Evolutionary conservation across 1,284 basidiomycete genomes (phyloP).

Genomic region (Leccinum pallidistipes): DNA sequence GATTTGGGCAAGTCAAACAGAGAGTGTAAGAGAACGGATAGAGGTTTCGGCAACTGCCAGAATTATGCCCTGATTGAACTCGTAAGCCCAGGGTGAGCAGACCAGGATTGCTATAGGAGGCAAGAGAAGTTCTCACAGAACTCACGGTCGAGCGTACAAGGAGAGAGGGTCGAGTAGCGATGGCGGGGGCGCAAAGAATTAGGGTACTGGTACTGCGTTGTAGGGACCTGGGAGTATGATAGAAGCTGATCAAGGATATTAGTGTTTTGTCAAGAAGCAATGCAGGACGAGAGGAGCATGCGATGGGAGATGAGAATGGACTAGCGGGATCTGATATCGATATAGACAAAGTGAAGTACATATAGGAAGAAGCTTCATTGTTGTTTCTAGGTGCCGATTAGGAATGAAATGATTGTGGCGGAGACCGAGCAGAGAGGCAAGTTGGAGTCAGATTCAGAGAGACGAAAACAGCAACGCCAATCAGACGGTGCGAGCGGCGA

Average conservation of each 20-base stretch:
- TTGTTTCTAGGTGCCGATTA: not conserved
- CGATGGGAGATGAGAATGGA: not conserved
- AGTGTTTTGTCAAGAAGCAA: not conserved
- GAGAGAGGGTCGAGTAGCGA: not conserved
- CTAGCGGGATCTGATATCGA: not conserved
- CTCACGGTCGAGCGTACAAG: not conserved
- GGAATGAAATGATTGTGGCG: not conserved
- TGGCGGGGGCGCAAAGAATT: not conserved
- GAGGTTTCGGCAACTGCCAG: not conserved
- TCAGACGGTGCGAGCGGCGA: slow-evolving; percentile 18
- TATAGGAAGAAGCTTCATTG: not conserved
- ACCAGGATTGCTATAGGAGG: not conserved
- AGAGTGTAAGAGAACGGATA: not conserved
- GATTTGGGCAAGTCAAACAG: not conserved
- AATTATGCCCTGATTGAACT: not conserved
- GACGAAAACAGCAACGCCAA: slow-evolving; percentile 24
- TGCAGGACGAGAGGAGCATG: not conserved
- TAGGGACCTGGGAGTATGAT: not conserved
- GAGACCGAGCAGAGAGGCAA: not conserved
- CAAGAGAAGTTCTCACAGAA: slow-evolving; percentile 7
- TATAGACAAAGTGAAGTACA: not conserved
- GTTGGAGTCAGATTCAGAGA: not conserved
- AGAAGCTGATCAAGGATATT: not conserved
- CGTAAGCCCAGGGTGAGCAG: not conserved
- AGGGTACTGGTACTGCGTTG: not conserved